These are phyloP conservation scores for Ophiostoma montium DNA, from an alignment of 2,329 filamentous ascomycete genomes.

Conservation along the genomic window DNA sequence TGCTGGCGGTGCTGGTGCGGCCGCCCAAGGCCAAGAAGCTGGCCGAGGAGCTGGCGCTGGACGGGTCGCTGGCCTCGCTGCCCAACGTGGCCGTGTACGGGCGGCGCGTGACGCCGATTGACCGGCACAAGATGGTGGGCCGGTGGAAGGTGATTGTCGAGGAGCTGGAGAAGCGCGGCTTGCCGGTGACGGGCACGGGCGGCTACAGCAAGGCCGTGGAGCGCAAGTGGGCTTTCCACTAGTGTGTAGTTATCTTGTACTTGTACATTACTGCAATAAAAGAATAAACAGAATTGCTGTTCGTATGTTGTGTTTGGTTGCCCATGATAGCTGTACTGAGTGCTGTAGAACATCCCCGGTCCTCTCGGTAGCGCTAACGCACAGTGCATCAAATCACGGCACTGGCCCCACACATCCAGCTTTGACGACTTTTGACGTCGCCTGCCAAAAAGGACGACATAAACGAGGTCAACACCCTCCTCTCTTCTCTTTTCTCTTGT, in stretches of 20 bases:
- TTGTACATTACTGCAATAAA: too few species aligned
- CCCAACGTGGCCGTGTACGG: conserved; percentile 57
- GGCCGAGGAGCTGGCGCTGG: conserved; percentile 39
- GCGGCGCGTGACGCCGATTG: conserved; percentile 52
- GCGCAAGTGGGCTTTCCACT: conserved; percentile 11
- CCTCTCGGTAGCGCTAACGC: too few species aligned
- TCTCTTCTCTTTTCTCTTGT: background rate
- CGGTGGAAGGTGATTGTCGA: conserved; percentile 25
- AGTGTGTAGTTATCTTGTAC: too few species aligned
- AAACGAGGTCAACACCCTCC: background rate
- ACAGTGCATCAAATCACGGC: background rate
- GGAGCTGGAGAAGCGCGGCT: conserved; percentile 18
- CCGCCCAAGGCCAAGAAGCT: conserved; percentile 48
- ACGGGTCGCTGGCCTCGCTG: conserved; percentile 33
- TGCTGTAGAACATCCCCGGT: too few species aligned
- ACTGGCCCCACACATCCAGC: background rate
- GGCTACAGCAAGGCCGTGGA: conserved; percentile 13
- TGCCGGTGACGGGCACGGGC: conserved; percentile 18
- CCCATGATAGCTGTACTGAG: too few species aligned
- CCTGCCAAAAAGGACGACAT: background rate
- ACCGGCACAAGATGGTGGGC: conserved; percentile 47
- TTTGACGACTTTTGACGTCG: too few species aligned
- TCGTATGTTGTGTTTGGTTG: too few species aligned
- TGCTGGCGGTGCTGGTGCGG: conserved; percentile 39
- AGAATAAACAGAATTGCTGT: too few species aligned